These are phyloP conservation scores for Sarocladiaceae sp. DNA, from an alignment of 2,329 filamentous ascomycete species.

Conservation along the genomic window DNA sequence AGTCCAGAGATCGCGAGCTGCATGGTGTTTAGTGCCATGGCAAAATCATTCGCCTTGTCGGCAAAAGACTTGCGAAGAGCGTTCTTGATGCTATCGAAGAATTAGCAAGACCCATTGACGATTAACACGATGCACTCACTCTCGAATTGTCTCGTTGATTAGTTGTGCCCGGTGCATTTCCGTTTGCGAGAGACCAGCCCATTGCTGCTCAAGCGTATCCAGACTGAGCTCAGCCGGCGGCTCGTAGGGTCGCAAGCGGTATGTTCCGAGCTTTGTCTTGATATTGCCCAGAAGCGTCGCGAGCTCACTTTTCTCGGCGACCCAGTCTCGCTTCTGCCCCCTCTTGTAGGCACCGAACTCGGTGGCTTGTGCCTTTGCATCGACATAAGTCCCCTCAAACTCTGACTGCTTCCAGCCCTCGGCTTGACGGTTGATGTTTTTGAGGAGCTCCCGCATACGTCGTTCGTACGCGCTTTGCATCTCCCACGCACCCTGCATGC, in stretches of 20 bases:
- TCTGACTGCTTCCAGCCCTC: slow-evolving; percentile 72
- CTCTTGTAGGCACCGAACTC: slow-evolving; percentile 88
- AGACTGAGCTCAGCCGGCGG: slow-evolving; percentile 80
- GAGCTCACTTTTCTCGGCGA: slow-evolving; percentile 94
- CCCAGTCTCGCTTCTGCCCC: slow-evolving; percentile 89
- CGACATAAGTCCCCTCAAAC: slow-evolving; percentile 87
- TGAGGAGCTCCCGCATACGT: slow-evolving; percentile 79
- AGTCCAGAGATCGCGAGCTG: slow-evolving; percentile 94
- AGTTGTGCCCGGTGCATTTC: slow-evolving; percentile 87
- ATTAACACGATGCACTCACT: slow-evolving; percentile 48
- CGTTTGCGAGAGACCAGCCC: slow-evolving; percentile 72
- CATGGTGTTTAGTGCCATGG: slow-evolving; percentile 89
- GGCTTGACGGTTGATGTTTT: slow-evolving; percentile 68
- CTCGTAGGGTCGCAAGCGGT: slow-evolving; percentile 84
- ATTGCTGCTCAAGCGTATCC: slow-evolving; percentile 78
- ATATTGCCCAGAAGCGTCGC: slow-evolving; percentile 94
- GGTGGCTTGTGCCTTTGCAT: slow-evolving; percentile 81
- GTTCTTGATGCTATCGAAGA: slow-evolving; percentile 74
- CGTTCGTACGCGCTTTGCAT: slow-evolving; percentile 97
- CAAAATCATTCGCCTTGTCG: slow-evolving; percentile 98
- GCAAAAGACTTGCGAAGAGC: slow-evolving; percentile 87
- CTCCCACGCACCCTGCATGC: slow-evolving; percentile 99
- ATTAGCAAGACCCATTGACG: slow-evolving; percentile 23
- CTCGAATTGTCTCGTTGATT: slow-evolving; percentile 97
- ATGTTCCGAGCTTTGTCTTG: slow-evolving; percentile 97